Evolutionary conservation across 1,284 basidiomycete species (phyloP), one percentile per base, ranked within the genome.

Genomic region (Schizopora paradoxa): DNA sequence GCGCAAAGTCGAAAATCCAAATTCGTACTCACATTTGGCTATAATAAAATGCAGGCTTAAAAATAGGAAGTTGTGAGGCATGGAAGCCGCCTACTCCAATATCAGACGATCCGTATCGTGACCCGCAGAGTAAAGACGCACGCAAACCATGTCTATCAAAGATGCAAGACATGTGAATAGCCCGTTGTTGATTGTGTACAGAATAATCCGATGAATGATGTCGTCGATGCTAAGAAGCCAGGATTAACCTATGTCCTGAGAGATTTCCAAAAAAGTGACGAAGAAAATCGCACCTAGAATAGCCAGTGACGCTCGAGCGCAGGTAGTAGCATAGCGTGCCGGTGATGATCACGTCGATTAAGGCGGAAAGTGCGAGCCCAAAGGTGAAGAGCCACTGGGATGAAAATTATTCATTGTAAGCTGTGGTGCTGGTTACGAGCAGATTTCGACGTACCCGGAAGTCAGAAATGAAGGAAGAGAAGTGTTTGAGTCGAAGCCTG

Each of bases 111-210:
- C 22, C 10, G 8, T 31, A 8, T 14, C 25, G 7, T 5, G 19
- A 23, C 4, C 22, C 33, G 26, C 18, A 16, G 19, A 36, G 5
- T 35, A 10, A 19, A 5, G 8, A 54, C 58, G 28, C 31, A 59
- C 58, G 43, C 54, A 56, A 42, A 56, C 53, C 3, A 59, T 29
- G 4, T 56, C 55, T 7, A 56, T 44, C 5, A 53, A 38, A 13
- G 56, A 54, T 7, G 54, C 48, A 37, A 54, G 40, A 40, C 58
- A 58, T 34, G 58, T 60, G 25, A 60, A 51, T 46, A 51, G 51
- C n/a, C 53, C 48, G 52, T 48, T 27, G 51, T 58, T 48, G 25
- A 52, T 43, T 11, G 50, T 52, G 27, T 45, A 49, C 25, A 52
- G 33, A 29, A 52, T 33, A 18, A 57, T 36, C 3, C 49, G 28